These are phyloP conservation scores for Mycena venus DNA, from an alignment of 768 basidiomycete species.

Conservation along the genomic window DNA sequence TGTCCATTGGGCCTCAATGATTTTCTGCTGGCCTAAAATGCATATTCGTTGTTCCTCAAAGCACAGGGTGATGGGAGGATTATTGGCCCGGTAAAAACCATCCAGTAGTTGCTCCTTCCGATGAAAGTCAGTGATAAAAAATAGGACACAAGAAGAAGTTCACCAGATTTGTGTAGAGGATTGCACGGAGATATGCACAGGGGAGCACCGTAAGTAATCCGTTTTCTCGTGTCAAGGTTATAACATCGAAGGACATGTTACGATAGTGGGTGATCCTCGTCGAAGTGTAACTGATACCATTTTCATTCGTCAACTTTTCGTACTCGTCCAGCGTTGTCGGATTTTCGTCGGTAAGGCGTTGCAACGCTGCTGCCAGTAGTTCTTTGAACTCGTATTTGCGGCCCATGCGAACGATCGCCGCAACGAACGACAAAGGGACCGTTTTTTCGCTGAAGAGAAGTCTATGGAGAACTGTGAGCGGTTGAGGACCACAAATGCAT, in stretches of 20 bases:
- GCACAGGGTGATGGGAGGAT: neutral
- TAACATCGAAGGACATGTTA: neutral
- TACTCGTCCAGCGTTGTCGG: neutral
- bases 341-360: conserved; percentile 7
- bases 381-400: conserved; percentile 24
- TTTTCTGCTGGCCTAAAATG: neutral
- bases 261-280: neutral
- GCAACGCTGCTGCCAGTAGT: neutral
- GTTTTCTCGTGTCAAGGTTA: conserved; percentile 1
- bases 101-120: neutral
- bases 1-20: conserved; percentile 1
- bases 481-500: no score
- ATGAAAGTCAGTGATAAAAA: neutral
- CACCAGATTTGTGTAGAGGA: neutral
- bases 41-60: neutral
- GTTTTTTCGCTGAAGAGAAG: neutral
- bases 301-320: neutral
- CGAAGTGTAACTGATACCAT: neutral
- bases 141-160: neutral
- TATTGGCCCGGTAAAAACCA: neutral
- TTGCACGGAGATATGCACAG: neutral
- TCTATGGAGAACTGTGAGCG: neutral
- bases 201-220: neutral
- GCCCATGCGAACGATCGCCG: neutral
- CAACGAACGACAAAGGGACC: conserved; percentile 3